A percentile compares a stretch with the other conserved stretches of the same genome.
These are phyloP conservation scores for Collybia mongolica DNA, from an alignment of 768 basidiomycete species.

Conservation along the genomic window DNA sequence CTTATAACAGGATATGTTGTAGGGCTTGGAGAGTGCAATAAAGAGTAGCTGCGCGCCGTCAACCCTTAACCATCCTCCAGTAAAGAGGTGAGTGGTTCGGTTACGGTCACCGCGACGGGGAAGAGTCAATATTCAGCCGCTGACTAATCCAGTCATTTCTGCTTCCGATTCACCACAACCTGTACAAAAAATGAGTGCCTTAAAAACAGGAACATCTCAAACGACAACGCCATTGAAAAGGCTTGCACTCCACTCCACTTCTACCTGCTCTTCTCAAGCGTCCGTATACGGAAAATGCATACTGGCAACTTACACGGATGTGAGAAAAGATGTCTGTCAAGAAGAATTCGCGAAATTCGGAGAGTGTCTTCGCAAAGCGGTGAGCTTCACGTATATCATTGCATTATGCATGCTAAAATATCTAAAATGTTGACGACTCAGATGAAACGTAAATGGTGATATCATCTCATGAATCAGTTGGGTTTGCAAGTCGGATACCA, in stretches of 20 bases:
- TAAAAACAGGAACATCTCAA: conserved; percentile 23
- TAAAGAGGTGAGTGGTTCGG: neutral
- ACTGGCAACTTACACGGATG: conserved; percentile 77
- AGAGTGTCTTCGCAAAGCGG: conserved; percentile 75
- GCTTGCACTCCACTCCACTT: conserved; percentile 69
- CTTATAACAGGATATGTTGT: neutral
- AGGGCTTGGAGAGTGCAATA: neutral
- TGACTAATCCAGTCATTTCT: conserved; percentile 6
- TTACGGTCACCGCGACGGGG: neutral
- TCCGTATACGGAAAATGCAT: conserved; percentile 88
- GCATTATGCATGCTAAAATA: neutral
- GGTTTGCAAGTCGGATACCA: neutral
- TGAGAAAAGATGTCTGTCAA: conserved; percentile 79
- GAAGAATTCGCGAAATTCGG: conserved; percentile 85
- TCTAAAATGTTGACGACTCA: conserved; percentile 5
- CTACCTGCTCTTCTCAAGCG: conserved; percentile 72
- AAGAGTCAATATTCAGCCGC: neutral
- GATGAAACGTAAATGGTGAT: conserved; percentile 35
- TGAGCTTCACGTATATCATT: conserved; percentile 34
- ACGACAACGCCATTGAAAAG: conserved; percentile 53
- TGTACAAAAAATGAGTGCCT: conserved; percentile 17
- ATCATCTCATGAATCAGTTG: neutral
- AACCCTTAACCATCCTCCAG: neutral
- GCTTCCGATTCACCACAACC: neutral
- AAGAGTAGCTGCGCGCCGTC: neutral